Evolutionary conservation across 805 yeast species (phyloP).

Genomic region (Ogataea pignaliae): DNA sequence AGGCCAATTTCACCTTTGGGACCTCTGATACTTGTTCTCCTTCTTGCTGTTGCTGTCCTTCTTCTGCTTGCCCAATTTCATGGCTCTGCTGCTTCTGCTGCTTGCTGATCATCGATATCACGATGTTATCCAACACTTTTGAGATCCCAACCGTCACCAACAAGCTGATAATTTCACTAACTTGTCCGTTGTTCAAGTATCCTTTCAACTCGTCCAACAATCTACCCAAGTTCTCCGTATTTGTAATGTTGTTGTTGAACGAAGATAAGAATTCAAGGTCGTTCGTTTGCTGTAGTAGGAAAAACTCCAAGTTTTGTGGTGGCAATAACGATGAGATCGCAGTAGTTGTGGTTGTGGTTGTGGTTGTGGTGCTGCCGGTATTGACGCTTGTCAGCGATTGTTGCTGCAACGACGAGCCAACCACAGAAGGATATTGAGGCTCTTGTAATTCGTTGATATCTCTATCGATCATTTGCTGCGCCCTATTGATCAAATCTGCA

Average conservation of each 20-base stretch:
- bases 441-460: slow-evolving; percentile 6
- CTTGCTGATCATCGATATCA: slow-evolving; percentile 12
- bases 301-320: slow-evolving; percentile 47
- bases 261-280: slow-evolving; percentile 35
- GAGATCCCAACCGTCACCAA: slow-evolving; percentile 42
- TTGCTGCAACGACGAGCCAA: slow-evolving; percentile 2
- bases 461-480: slow-evolving; percentile 27
- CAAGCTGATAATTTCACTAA: slow-evolving; percentile 29
- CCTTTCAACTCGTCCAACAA: slow-evolving; percentile 27
- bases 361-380: slow-evolving; percentile 6
- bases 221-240: slow-evolving; percentile 25
- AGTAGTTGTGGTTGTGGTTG: slow-evolving; percentile 17
- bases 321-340: slow-evolving; percentile 39
- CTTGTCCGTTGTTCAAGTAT: slow-evolving; percentile 25
- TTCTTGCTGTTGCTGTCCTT: background rate
- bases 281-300: slow-evolving; percentile 50
- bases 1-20: slow-evolving; percentile 52
- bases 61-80: slow-evolving; percentile 1
- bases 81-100: slow-evolving; percentile 9
- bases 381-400: slow-evolving; percentile 1
- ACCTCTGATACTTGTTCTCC: slow-evolving; percentile 1
- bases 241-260: slow-evolving; percentile 22
- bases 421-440: slow-evolving; percentile 4
- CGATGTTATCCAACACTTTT: slow-evolving; percentile 44
- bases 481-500: slow-evolving; percentile 36